Evolutionary conservation across 352 stramenopile species (phyloP).

Genomic region (Globisporangium takayamanum): DNA sequence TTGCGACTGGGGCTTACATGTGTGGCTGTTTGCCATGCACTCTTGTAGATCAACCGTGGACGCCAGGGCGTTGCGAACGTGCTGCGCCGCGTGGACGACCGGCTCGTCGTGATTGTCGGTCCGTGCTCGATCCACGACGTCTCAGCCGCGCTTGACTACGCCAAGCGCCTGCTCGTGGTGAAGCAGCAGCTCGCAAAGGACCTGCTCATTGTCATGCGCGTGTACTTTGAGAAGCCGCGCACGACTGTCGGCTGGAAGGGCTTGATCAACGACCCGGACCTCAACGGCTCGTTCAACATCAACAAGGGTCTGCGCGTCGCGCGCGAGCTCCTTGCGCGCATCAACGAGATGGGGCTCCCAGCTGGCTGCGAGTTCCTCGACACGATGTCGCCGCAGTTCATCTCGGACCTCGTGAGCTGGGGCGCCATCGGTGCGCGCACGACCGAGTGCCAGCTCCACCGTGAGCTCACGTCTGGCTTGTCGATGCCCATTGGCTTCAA

Average conservation of each 20-base stretch:
- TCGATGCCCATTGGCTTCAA: constrained; percentile 91
- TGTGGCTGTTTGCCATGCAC: neutral
- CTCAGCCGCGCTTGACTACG: constrained; percentile 82
- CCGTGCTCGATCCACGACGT: constrained; percentile 89
- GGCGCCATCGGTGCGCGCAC: constrained; percentile 87
- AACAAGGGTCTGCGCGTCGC: constrained; percentile 86
- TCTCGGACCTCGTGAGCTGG: constrained; percentile 86
- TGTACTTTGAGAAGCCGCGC: constrained; percentile 90
- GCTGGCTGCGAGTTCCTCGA: constrained; percentile 86
- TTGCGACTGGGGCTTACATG: neutral
- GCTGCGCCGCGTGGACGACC: constrained; percentile 75
- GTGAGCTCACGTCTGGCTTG: constrained; percentile 83
- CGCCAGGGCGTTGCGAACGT: constrained; percentile 72
- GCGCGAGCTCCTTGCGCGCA: constrained; percentile 73
- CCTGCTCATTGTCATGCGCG: constrained; percentile 86
- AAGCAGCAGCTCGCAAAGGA: constrained; percentile 76
- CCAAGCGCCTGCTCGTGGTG: constrained; percentile 51
- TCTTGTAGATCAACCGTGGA: constrained; percentile 48
- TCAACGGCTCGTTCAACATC: constrained; percentile 89
- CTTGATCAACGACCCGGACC: constrained; percentile 88
- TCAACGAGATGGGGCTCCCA: constrained; percentile 84
- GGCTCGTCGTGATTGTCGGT: constrained; percentile 77
- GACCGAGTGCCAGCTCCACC: constrained; percentile 87
- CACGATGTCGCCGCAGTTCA: constrained; percentile 89
- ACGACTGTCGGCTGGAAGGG: constrained; percentile 89